These are phyloP conservation scores for Pseudogymnoascus sp. DNA, from an alignment of 2,329 filamentous ascomycete genomes.

Conservation along the genomic window DNA sequence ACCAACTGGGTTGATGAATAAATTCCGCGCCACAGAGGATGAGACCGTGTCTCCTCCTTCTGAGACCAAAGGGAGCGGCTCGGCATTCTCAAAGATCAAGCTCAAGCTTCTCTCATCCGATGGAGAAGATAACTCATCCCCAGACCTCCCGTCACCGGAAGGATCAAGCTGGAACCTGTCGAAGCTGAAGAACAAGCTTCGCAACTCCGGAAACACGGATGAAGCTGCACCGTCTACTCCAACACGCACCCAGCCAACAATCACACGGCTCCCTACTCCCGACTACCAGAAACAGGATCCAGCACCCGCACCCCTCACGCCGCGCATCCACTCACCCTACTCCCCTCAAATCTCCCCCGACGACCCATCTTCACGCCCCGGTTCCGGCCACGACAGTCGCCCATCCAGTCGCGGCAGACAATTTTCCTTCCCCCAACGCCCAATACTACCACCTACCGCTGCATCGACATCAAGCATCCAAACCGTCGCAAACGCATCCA, in stretches of 20 bases:
- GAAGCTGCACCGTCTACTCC: background rate
- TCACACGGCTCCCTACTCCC: background rate
- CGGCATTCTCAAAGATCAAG: slow-evolving; percentile 2
- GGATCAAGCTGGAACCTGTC: background rate
- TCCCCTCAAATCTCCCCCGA: slow-evolving; percentile 4
- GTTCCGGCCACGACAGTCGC: background rate
- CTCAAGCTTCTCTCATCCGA: background rate
- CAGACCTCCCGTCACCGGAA: background rate
- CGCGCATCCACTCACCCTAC: background rate
- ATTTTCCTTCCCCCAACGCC: background rate
- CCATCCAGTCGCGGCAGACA: background rate
- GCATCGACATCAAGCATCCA: background rate
- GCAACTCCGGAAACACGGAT: background rate
- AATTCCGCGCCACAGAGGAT: background rate
- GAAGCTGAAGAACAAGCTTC: slow-evolving; percentile 6
- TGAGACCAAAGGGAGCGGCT: background rate
- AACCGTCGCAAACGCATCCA: background rate
- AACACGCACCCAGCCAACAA: background rate
- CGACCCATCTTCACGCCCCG: background rate
- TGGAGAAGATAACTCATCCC: background rate
- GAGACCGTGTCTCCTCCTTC: background rate
- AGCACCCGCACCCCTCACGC: background rate
- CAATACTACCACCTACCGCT: background rate
- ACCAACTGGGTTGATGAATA: background rate
- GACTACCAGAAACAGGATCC: background rate